These are phyloP conservation scores for Aspergillus sp. DNA, from an alignment of 2,329 filamentous ascomycete genomes.

Conservation along the genomic window DNA sequence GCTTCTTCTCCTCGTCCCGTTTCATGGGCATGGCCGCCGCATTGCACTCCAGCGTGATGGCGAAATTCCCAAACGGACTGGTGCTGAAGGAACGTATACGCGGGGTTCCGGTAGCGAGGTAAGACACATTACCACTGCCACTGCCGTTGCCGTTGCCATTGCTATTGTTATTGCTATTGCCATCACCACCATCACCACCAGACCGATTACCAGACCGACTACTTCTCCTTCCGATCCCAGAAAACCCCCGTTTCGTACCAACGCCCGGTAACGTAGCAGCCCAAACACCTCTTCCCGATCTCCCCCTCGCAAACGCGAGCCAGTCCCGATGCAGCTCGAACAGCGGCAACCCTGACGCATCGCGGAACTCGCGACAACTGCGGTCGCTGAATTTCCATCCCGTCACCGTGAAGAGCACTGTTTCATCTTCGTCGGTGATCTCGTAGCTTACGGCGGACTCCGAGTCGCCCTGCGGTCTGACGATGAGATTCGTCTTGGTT, in stretches of 20 bases:
- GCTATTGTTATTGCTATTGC: too few relatives aligned
- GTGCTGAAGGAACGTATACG: not conserved
- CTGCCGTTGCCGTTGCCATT: too few relatives aligned
- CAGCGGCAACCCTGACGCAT: constrained; percentile 20
- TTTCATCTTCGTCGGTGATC: constrained; percentile 14
- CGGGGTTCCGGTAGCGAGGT: not conserved
- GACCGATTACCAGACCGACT: not conserved
- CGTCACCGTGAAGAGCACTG: constrained; percentile 17
- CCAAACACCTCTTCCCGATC: constrained; percentile 7
- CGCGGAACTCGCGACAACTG: constrained; percentile 20
- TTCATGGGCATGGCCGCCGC: constrained; percentile 11
- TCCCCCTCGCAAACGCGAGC: constrained; percentile 1
- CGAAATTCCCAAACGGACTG: constrained; percentile 7
- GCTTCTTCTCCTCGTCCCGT: constrained; percentile 10
- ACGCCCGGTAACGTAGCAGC: constrained; percentile 17
- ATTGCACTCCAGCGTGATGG: constrained; percentile 16
- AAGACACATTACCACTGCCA: not conserved
- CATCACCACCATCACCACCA: not conserved
- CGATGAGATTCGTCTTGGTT: constrained; percentile 13
- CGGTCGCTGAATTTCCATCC: constrained; percentile 17
- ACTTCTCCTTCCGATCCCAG: not conserved
- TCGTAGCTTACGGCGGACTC: constrained; percentile 10
- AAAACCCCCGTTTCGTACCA: not conserved
- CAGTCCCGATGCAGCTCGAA: constrained; percentile 16
- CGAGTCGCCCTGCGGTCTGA: constrained; percentile 12